A percentile compares a stretch with the other conserved stretches of the same genome.
phyloP scores from a whole-genome alignment of 495 filamentous ascomycete genomes.

The Daldinia childiae region DNA sequence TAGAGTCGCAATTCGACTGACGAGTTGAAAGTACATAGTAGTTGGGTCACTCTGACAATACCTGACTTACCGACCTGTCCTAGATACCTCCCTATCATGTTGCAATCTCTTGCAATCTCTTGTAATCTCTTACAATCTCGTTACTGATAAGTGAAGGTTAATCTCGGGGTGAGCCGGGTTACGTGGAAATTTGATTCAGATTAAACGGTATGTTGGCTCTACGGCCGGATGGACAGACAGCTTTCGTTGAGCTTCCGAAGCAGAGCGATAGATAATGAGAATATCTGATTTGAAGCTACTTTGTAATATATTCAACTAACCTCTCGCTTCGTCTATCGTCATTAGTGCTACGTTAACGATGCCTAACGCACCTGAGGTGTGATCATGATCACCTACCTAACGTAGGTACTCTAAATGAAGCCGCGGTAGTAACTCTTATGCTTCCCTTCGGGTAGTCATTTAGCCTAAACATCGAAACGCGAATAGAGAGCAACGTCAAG shows the following conservation, averaged over 20 bases:
- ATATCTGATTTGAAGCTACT: conserved; percentile 6
- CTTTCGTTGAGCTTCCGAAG: neutral
- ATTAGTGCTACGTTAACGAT: conserved; percentile 36
- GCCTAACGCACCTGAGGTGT: conserved; percentile 27
- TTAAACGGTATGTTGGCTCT: conserved; percentile 1
- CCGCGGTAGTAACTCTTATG: conserved; percentile 9
- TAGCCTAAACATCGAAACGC: conserved; percentile 36
- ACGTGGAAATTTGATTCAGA: conserved; percentile 11
- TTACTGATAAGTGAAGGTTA: conserved; percentile 18
- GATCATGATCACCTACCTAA: conserved; percentile 31
- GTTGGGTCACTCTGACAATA: conserved; percentile 9
- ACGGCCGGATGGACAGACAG: neutral
- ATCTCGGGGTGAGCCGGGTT: conserved; percentile 28
- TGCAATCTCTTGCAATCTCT: no score
- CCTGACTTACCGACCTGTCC: neutral
- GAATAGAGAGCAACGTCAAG: conserved; percentile 6
- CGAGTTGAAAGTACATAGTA: neutral
- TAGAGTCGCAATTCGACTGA: conserved; percentile 20
- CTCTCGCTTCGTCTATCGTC: conserved; percentile 24
- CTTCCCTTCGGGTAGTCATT: conserved; percentile 19
- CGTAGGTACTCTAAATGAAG: conserved; percentile 11
- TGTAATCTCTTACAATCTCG: neutral
- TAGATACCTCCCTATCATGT: conserved; percentile 1
- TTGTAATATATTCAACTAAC: conserved; percentile 3
- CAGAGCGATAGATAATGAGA: neutral